These are phyloP conservation scores for Silene coronaria DNA, from an alignment of 179 eudicot species.

Conservation along the genomic window DNA sequence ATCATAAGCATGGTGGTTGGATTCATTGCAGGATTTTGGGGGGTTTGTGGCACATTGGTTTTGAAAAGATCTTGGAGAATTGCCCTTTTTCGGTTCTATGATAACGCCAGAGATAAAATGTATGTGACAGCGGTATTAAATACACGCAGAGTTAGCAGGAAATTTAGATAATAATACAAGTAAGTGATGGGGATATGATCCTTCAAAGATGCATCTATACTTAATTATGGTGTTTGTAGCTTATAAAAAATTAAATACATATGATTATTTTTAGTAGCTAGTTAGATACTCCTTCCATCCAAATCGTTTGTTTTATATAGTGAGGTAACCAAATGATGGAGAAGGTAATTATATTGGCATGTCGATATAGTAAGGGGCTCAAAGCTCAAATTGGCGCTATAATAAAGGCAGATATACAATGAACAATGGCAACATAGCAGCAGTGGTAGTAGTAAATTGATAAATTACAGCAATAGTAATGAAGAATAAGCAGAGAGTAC, in stretches of 20 bases:
- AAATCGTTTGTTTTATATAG: no score
- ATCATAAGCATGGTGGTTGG: constrained; percentile 24
- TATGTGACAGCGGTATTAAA: neutral
- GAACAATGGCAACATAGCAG: neutral
- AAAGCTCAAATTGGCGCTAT: neutral
- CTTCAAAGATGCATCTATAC: no score
- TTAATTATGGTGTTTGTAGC: no score
- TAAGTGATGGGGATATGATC: no score
- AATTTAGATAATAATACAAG: no score
- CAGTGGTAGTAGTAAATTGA: constrained; percentile 4
- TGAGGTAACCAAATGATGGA: no score
- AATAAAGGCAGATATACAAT: neutral
- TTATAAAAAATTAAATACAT: no score
- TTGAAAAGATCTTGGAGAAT: constrained; percentile 23
- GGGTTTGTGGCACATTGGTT: constrained; percentile 22
- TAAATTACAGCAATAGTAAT: constrained; percentile 19
- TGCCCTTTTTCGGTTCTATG: constrained; percentile 17
- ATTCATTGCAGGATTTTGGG: constrained; percentile 21
- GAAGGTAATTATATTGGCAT: no score
- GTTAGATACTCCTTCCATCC: no score
- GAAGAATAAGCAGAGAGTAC: constrained; percentile 14
- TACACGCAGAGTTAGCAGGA: neutral
- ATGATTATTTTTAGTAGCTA: no score
- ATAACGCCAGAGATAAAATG: neutral
- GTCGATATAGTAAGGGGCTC: no score